Conservation (phyloP, 257 asterid species). For the Solanum tarijense region DNA sequence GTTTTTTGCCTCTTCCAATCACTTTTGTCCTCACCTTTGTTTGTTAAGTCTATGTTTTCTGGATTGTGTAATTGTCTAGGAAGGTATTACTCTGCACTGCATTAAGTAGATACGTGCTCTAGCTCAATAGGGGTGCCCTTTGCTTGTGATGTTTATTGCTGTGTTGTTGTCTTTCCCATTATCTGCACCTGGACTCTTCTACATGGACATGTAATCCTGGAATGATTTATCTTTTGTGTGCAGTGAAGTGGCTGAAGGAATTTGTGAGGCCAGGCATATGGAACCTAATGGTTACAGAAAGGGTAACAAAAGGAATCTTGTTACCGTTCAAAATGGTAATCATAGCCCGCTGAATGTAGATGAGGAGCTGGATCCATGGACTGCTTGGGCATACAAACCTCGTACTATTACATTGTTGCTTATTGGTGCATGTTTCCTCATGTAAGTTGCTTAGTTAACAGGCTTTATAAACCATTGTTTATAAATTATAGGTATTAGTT, state of each 20-base stretch:
- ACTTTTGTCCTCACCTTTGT: not conserved
- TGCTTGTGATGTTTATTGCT: not conserved
- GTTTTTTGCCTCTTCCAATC: not conserved
- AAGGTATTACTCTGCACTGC: not conserved
- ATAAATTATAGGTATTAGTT: not conserved
- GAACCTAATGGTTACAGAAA: conserved; percentile 50
- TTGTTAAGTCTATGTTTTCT: not conserved
- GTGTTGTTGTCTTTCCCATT: not conserved
- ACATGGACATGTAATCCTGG: not conserved
- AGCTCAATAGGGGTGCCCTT: not conserved
- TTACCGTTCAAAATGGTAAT: conserved; percentile 61
- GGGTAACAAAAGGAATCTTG: conserved; percentile 38
- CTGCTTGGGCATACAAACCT: conserved; percentile 99
- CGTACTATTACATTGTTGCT: conserved; percentile 72
- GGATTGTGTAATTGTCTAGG: not conserved
- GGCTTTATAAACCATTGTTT: not conserved
- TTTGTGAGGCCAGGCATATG: conserved; percentile 31
- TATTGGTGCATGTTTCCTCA: conserved; percentile 90
- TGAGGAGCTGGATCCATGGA: conserved; percentile 93
- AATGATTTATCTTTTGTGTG: not conserved
- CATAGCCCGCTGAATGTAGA: conserved; percentile 27
- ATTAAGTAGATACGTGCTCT: not conserved
- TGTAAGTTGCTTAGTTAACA: conserved; percentile 41
- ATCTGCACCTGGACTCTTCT: not conserved
- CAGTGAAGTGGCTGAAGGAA: conserved; percentile 22